Percentiles rank a stretch among this genome's conserved stretches.
phyloP scores from a whole-genome alignment of 306 rosid genomes.

The Trifolium repens region DNA sequence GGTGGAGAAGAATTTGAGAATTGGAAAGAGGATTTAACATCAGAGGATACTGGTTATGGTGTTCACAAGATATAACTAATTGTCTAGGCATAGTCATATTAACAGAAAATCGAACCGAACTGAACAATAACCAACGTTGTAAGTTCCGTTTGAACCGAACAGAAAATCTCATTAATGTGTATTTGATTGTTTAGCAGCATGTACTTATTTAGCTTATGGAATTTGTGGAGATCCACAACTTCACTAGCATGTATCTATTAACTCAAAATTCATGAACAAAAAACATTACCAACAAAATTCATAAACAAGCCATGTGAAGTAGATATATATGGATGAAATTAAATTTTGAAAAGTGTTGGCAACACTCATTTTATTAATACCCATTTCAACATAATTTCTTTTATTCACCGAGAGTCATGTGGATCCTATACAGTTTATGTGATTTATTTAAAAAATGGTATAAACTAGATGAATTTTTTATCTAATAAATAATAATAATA shows the following conservation, averaged over 20 bases:
- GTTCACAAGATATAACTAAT: slow-evolving; percentile 66
- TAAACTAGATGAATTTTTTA: no score
- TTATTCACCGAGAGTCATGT: no score
- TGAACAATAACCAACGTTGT: no score
- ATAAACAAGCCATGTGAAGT: background rate
- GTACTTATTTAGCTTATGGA: background rate
- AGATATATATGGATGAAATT: no score
- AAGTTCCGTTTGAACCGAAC: no score
- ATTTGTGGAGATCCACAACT: background rate
- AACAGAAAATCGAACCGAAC: background rate
- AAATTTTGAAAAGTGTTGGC: no score
- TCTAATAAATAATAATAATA: no score
- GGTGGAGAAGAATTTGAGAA: slow-evolving; percentile 85
- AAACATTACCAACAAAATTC: background rate
- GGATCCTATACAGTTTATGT: no score
- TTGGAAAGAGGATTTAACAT: slow-evolving; percentile 81
- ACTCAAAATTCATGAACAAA: background rate
- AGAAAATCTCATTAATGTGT: background rate
- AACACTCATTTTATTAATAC: no score
- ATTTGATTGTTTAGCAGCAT: background rate
- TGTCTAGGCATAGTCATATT: slow-evolving; percentile 25
- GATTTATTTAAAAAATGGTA: no score
- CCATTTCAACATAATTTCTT: no score
- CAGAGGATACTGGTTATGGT: slow-evolving; percentile 79
- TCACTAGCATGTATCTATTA: background rate